Percentiles rank a stretch among this genome's conserved stretches.
phyloP scores from a whole-genome alignment of 306 rosid genomes.

The Sophora flavescens region DNA sequence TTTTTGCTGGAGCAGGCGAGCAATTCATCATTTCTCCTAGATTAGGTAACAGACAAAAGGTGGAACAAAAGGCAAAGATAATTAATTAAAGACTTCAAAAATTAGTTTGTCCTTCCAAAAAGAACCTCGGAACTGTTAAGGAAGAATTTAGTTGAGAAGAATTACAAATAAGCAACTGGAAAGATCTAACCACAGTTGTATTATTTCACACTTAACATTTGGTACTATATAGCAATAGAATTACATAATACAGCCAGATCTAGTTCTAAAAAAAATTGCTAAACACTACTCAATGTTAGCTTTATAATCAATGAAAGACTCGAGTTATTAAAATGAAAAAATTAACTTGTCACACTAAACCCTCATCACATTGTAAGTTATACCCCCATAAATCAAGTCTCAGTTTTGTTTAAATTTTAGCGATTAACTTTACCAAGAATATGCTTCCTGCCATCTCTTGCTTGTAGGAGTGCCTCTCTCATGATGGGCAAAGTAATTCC shows the following conservation, averaged over 20 bases:
- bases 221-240: neutral
- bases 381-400: conserved; percentile 23
- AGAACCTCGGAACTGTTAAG: neutral
- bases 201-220: neutral
- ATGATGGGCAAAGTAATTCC: conserved; percentile 92
- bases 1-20: conserved; percentile 81
- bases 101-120: neutral
- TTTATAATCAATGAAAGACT: neutral
- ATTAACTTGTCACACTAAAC: conserved; percentile 5
- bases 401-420: conserved; percentile 28
- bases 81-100: conserved; percentile 38
- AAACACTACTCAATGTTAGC: neutral
- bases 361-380: neutral
- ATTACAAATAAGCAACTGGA: neutral
- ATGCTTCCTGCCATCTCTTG: conserved; percentile 88
- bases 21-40: conserved; percentile 84
- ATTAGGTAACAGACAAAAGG: conserved; percentile 39
- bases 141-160: neutral
- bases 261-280: conserved; percentile 1
- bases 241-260: neutral
- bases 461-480: conserved; percentile 92
- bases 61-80: conserved; percentile 9
- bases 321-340: neutral
- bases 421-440: conserved; percentile 77
- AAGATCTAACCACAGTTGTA: neutral